Evolutionary conservation across 768 basidiomycete species (phyloP).

Genomic region (Nevesoporus exiguus): DNA sequence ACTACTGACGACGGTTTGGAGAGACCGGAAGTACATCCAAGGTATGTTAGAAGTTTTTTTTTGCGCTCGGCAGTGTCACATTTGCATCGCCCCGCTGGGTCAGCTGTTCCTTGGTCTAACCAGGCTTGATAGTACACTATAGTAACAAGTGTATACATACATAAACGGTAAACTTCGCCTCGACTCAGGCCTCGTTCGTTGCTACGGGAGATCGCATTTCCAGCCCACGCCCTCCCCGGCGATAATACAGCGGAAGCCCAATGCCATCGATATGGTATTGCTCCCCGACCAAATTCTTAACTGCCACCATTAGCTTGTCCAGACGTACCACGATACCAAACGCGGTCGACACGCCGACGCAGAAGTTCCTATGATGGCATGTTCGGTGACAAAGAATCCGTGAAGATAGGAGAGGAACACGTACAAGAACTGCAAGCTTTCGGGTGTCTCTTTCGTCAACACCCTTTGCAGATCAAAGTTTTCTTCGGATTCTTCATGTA

Average conservation of each 20-base stretch:
- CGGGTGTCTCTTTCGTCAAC: slow-evolving; percentile 68
- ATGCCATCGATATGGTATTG: slow-evolving; percentile 81
- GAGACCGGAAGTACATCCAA: too few species aligned
- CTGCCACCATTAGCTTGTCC: slow-evolving; percentile 75
- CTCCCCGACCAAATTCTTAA: slow-evolving; percentile 84
- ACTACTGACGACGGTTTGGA: too few species aligned
- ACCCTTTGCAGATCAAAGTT: slow-evolving; percentile 70
- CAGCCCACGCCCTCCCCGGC: slow-evolving; percentile 21
- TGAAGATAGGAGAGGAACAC: slow-evolving; percentile 28
- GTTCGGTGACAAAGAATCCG: neutral
- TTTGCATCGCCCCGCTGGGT: too few species aligned
- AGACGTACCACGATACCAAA: slow-evolving; percentile 68
- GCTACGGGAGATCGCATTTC: slow-evolving; percentile 30
- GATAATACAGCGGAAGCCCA: slow-evolving; percentile 32
- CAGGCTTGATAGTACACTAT: too few species aligned
- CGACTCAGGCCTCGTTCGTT: neutral
- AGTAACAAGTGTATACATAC: neutral
- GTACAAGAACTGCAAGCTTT: slow-evolving; percentile 76
- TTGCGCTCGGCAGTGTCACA: too few species aligned
- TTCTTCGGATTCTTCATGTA: slow-evolving; percentile 68
- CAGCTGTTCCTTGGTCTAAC: too few species aligned
- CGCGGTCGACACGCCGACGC: slow-evolving; percentile 68
- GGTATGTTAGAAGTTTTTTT: too few species aligned
- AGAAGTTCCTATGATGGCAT: slow-evolving; percentile 49
- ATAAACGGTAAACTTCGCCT: neutral